Percentiles rank a stretch among this genome's conserved stretches.
Conservation (phyloP, 805 yeast species). For the Barnettozyma pratensis region DNA sequence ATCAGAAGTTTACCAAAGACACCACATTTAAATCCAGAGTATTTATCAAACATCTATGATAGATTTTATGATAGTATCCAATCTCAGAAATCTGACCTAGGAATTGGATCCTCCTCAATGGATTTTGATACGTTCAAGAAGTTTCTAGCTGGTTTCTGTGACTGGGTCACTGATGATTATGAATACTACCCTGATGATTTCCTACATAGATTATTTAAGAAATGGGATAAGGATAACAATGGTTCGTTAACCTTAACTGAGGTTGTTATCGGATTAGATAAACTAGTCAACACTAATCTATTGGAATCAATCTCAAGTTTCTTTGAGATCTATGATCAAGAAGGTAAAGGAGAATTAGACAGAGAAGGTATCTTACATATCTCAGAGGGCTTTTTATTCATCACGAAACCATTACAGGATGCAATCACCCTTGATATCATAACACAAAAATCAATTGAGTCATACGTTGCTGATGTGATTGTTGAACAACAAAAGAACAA, state of each 20-base stretch:
- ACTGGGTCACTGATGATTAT: conserved; percentile 54
- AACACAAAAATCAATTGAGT: conserved; percentile 59
- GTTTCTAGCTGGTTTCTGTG: conserved; percentile 76
- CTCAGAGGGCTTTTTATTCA: conserved; percentile 79
- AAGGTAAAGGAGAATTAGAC: conserved; percentile 54
- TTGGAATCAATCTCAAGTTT: conserved; percentile 76
- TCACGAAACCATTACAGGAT: conserved; percentile 85
- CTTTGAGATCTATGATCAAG: conserved; percentile 67
- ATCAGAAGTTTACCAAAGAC: conserved; percentile 79
- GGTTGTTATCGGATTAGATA: conserved; percentile 68
- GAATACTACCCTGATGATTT: conserved; percentile 41
- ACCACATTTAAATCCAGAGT: conserved; percentile 46
- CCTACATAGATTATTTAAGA: conserved; percentile 55
- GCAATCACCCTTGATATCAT: conserved; percentile 58
- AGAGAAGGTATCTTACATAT: conserved; percentile 76
- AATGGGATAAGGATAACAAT: conserved; percentile 60
- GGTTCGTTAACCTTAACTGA: conserved; percentile 63
- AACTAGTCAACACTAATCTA: conserved; percentile 63
- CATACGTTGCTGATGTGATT: conserved; percentile 61
- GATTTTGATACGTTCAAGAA: conserved; percentile 62
- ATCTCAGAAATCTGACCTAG: conserved; percentile 54
- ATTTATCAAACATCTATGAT: conserved; percentile 74
- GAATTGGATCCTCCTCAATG: conserved; percentile 59
- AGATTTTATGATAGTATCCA: conserved; percentile 74
- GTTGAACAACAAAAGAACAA: conserved; percentile 26